Percentiles rank a stretch among this genome's conserved stretches.
These are phyloP conservation scores for Solanum chmielewskii DNA, from an alignment of 257 asterid species.

Conservation along the genomic window DNA sequence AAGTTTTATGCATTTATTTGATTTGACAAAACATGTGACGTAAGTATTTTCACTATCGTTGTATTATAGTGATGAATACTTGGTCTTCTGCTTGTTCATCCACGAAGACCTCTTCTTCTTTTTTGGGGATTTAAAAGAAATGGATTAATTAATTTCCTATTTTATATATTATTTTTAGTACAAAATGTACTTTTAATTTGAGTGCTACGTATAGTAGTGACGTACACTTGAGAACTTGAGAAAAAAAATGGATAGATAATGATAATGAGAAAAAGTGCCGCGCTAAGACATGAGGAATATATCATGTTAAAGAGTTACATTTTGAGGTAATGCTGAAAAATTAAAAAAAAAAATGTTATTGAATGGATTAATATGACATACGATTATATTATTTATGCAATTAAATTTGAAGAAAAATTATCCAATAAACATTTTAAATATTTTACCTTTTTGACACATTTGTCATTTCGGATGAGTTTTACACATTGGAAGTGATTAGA, in stretches of 20 bases:
- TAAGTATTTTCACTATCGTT: not conserved
- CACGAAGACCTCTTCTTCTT: not conserved
- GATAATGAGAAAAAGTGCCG: too few relatives aligned
- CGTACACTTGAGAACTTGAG: not conserved
- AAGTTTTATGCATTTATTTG: not conserved
- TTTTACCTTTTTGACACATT: not conserved
- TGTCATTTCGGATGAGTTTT: not conserved
- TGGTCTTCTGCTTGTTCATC: not conserved
- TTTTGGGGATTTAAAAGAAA: not conserved
- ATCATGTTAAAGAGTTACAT: not conserved
- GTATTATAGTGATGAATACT: not conserved
- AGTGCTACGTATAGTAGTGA: not conserved
- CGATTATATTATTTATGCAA: not conserved
- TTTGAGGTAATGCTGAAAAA: rapidly evolving
- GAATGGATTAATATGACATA: not conserved
- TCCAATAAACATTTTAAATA: not conserved
- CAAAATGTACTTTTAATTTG: not conserved
- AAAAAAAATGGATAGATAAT: not conserved
- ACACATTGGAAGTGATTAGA: too few relatives aligned
- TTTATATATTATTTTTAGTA: not conserved
- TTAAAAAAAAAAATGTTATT: not conserved
- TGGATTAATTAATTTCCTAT: not conserved
- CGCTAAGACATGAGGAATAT: too few relatives aligned
- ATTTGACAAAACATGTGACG: not conserved
- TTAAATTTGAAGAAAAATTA: not conserved